phyloP scores from a whole-genome alignment of 83 land plant genomes.

The Isoetes engelmannii region DNA sequence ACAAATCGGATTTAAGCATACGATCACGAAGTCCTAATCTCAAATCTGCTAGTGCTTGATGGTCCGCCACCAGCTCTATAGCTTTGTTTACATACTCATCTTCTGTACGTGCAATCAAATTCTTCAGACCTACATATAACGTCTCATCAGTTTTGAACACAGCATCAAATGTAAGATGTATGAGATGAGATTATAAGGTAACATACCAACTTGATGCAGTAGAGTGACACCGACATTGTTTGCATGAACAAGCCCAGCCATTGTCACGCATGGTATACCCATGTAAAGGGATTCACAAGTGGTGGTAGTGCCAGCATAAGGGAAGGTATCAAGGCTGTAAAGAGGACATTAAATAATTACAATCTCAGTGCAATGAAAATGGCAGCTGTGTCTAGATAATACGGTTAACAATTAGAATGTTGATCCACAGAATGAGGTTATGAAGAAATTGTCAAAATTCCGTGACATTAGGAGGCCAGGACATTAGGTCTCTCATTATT shows the following conservation, averaged over 20 bases:
- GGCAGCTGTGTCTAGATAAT: neutral
- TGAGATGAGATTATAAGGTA: neutral
- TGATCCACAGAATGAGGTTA: too few relatives aligned
- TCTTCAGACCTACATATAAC: conserved; percentile 47
- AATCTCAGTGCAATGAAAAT: too few relatives aligned
- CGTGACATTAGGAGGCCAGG: neutral
- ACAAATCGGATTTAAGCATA: conserved; percentile 80
- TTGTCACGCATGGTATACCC: conserved; percentile 99
- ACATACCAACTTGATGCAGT: conserved; percentile 82
- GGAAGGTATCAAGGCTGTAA: conserved; percentile 92
- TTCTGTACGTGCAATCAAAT: conserved; percentile 68
- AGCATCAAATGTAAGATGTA: neutral
- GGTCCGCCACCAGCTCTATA: conserved; percentile 65
- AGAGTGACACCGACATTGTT: conserved; percentile 98
- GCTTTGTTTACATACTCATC: conserved; percentile 82
- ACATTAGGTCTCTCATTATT: neutral
- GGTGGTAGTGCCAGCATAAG: conserved; percentile 97
- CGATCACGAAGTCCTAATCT: conserved; percentile 63
- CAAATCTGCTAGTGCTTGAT: conserved; percentile 46
- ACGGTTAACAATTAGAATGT: neutral
- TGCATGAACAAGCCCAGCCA: conserved; percentile 94
- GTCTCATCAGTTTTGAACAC: neutral
- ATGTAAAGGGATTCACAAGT: conserved; percentile 95
- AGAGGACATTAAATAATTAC: conserved; percentile 1
- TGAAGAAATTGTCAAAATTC: neutral